These are phyloP conservation scores for Fistulifera pelliculosa DNA, from an alignment of 108 stramenopile genomes.

Conservation along the genomic window DNA sequence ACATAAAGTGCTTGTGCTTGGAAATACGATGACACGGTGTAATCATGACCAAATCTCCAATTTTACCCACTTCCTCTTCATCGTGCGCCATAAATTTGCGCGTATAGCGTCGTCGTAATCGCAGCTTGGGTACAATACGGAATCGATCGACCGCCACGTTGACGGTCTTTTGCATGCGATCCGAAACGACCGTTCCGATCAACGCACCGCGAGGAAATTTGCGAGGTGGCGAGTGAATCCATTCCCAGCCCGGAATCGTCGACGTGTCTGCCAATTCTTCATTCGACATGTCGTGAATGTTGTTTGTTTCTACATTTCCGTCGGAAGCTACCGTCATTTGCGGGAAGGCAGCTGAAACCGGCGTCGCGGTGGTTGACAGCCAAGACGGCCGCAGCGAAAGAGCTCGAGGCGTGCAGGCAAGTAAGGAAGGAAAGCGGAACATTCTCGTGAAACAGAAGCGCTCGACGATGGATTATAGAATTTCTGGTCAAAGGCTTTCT, in stretches of 20 bases:
- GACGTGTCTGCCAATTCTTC: constrained; percentile 55
- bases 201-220: constrained; percentile 62
- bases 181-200: constrained; percentile 77
- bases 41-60: constrained; percentile 85
- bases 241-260: constrained; percentile 71
- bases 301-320: neutral
- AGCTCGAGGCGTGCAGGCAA: too few species aligned
- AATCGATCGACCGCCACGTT: constrained; percentile 86
- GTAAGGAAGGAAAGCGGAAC: too few species aligned
- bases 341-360: too few species aligned
- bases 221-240: constrained; percentile 71
- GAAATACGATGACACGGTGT: constrained; percentile 78
- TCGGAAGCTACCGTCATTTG: too few species aligned
- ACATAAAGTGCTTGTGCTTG: constrained; percentile 81
- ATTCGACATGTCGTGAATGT: constrained; percentile 51
- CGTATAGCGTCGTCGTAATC: constrained; percentile 57
- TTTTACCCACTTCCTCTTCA: constrained; percentile 69
- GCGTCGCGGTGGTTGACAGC: too few species aligned
- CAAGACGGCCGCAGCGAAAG: too few species aligned
- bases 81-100: constrained; percentile 91
- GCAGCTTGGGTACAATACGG: constrained; percentile 58
- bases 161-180: constrained; percentile 85
- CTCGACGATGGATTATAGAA: too few species aligned
- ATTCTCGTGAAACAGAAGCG: too few species aligned
- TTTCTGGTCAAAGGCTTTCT: too few species aligned